A percentile compares a stretch with the other conserved stretches of the same genome.
Conservation (phyloP, 352 stramenopile species). For the Globisporangium sylvaticum region DNA sequence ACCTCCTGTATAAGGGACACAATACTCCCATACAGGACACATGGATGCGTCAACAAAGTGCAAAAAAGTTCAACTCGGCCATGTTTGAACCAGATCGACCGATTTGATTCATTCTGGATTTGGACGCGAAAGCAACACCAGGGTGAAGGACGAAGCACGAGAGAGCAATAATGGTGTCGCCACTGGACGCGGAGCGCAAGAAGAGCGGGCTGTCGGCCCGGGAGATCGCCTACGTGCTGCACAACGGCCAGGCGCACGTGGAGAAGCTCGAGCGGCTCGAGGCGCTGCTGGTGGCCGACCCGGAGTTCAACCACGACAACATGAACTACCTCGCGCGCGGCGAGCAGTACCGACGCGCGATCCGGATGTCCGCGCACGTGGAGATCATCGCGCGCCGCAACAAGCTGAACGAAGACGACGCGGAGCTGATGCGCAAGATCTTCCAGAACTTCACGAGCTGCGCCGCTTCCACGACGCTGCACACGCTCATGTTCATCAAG, state of each 20-base stretch:
- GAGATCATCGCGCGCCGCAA: slow-evolving; percentile 56
- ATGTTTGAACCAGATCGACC: neutral
- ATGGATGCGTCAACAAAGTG: neutral
- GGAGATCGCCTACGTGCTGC: slow-evolving; percentile 62
- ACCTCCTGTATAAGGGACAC: no score
- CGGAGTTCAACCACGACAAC: slow-evolving; percentile 49
- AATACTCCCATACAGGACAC: no score
- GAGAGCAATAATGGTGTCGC: slow-evolving; percentile 1
- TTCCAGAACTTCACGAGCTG: slow-evolving; percentile 56
- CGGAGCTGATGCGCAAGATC: slow-evolving; percentile 45
- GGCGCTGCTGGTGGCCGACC: slow-evolving; percentile 48
- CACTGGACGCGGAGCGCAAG: slow-evolving; percentile 32
- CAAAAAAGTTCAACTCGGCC: neutral
- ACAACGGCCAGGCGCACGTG: slow-evolving; percentile 44
- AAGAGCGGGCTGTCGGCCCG: slow-evolving; percentile 40
- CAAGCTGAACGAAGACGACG: slow-evolving; percentile 49
- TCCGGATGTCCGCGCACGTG: slow-evolving; percentile 53
- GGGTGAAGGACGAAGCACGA: neutral
- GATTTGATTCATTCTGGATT: slow-evolving; percentile 1
- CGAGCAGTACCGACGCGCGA: slow-evolving; percentile 53
- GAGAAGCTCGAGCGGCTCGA: slow-evolving; percentile 59
- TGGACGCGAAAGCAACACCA: neutral
- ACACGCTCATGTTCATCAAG: slow-evolving; percentile 74
- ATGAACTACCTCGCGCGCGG: slow-evolving; percentile 69
- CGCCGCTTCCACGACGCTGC: slow-evolving; percentile 50